phyloP scores from a whole-genome alignment of 2,329 filamentous ascomycete genomes.

The Neonectria ditissima region DNA sequence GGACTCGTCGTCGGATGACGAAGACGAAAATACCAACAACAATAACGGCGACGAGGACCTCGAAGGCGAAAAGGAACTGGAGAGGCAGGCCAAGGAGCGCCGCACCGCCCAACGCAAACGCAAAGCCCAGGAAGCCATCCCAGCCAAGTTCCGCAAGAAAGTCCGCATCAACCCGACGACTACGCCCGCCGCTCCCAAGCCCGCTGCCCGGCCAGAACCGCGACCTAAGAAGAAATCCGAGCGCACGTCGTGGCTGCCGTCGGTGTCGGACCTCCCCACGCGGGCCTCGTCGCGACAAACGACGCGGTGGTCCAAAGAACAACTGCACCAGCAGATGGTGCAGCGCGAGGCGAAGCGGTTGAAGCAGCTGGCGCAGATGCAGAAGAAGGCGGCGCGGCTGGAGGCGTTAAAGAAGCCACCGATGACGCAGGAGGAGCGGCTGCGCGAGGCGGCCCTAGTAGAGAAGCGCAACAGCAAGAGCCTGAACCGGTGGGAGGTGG shows the following conservation, averaged over 20 bases:
- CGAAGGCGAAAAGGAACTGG: conserved; percentile 88
- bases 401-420: conserved; percentile 81
- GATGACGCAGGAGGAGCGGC: conserved; percentile 87
- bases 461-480: conserved; percentile 91
- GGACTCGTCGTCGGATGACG: conserved; percentile 86
- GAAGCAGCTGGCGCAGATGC: conserved; percentile 76
- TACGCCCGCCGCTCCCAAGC: conserved; percentile 52
- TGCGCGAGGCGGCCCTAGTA: conserved; percentile 83
- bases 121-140: conserved; percentile 81
- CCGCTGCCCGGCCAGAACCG: conserved; percentile 56
- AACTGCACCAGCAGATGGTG: conserved; percentile 77
- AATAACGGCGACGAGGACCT: conserved; percentile 69
- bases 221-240: conserved; percentile 72
- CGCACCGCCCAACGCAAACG: conserved; percentile 78
- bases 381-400: conserved; percentile 75
- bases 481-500: conserved; percentile 92
- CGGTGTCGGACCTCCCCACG: conserved; percentile 65
- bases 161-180: conserved; percentile 74
- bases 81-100: conserved; percentile 79
- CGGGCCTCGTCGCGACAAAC: conserved; percentile 69
- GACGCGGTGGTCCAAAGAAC: conserved; percentile 69
- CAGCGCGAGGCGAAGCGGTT: conserved; percentile 77
- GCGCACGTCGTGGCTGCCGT: conserved; percentile 68
- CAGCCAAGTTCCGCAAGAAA: conserved; percentile 78
- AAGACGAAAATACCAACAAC: conserved; percentile 78